Base-by-base conservation (phyloP, 1,284 basidiomycete species). In the Apiotrichum porosum region DNA sequence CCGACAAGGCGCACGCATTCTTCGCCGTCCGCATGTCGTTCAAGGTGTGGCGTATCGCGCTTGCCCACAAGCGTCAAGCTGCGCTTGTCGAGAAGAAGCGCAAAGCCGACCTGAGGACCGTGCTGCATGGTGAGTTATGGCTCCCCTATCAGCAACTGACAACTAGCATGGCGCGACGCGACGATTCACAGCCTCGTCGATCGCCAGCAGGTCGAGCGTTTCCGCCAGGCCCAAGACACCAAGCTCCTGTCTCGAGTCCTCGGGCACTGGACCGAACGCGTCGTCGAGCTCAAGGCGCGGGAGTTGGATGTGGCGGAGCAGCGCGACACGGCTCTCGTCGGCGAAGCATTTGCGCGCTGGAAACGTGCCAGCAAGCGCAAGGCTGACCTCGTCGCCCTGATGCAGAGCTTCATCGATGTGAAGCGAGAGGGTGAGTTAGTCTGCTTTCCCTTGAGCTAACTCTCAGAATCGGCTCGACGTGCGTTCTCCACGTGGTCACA, bases 201-300 rank as follows among this genome's bases (percentile, higher is more conserved):
- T 40, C 23, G 33, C 9, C 31, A 13, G 17, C 35, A 34, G 18
- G 33, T 62, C 14, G 46, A 42, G 15, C 22, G 31, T 6, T 59
- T 66, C 41, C 51, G 49, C 9, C 34, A 26, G 9, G 21, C 34
- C 23, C 40, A 44, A 37, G 49, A 62, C 44, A 49, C 51, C 52
- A 52, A 49, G 2, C 33, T 58, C 8, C 21, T 62, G n/a, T 42
- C 47, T 9, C 30, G 18, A 1, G 30, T 40, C 14, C 49, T 69
- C 8, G 43, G 51, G 1, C 48, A 46, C 13, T 70, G 68, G 68
- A 67, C 65, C 2, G 52, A 53, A 12, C 52, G 62, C 9, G 63
- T 70, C 24, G 54, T 72, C 5, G 61, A 62, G 34, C 49, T 70
- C 50, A 70, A 72, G 50, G 58, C 66, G 13, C 59, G 61, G 2